Evolutionary conservation across 257 asterid species (phyloP).

Genomic region (Avicennia marina): DNA sequence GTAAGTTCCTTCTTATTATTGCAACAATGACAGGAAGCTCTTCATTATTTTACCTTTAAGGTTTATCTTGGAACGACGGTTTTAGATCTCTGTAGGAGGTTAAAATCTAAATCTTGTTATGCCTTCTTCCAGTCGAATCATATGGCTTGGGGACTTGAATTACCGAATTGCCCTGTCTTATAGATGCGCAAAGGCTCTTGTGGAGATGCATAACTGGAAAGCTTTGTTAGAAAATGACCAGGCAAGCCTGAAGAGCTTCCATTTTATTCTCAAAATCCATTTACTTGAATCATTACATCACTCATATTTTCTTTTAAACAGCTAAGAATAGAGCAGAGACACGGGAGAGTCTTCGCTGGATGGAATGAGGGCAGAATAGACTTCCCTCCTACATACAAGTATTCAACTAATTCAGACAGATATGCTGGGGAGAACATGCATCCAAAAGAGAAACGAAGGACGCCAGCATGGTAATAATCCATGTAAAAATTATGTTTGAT

Average conservation of each 20-base stretch:
- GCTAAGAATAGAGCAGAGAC: slow-evolving; percentile 46
- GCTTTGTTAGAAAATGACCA: slow-evolving; percentile 93
- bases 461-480: slow-evolving; percentile 85
- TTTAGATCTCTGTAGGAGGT: background rate
- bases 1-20: slow-evolving; percentile 41
- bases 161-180: slow-evolving; percentile 87
- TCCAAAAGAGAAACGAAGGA: slow-evolving; percentile 61
- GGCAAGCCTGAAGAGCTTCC: slow-evolving; percentile 28
- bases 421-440: slow-evolving; percentile 61
- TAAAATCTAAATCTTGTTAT: background rate
- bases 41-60: background rate
- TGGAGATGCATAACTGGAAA: slow-evolving; percentile 97
- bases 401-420: slow-evolving; percentile 63
- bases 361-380: slow-evolving; percentile 68
- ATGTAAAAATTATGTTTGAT: no score
- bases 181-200: slow-evolving; percentile 88
- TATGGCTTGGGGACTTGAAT: slow-evolving; percentile 98
- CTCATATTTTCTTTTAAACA: background rate
- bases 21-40: no score
- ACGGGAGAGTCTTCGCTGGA: slow-evolving; percentile 59
- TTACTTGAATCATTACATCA: background rate
- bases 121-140: slow-evolving; percentile 60
- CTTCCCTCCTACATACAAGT: slow-evolving; percentile 74
- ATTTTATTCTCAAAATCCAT: background rate
- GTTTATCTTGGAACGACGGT: background rate